phyloP scores from a whole-genome alignment of 176 grass and related monocot genomes.

The Oryza coarctata region DNA sequence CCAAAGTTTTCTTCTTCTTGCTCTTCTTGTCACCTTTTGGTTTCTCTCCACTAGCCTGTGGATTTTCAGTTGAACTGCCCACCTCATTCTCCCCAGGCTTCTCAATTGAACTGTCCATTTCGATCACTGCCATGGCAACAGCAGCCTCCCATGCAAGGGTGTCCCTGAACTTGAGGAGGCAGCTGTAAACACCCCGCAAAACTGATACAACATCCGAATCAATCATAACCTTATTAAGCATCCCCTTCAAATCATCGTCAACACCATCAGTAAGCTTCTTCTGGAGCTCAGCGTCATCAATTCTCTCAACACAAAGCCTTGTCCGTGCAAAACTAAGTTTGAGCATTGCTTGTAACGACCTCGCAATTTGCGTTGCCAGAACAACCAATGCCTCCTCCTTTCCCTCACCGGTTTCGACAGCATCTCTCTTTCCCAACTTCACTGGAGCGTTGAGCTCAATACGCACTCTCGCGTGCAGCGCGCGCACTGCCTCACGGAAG shows the following conservation, averaged over 20 bases:
- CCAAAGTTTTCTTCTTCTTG: slow-evolving; percentile 94
- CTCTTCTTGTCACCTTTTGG: slow-evolving; percentile 72
- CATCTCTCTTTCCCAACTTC: slow-evolving; percentile 66
- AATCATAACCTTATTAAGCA: slow-evolving; percentile 41
- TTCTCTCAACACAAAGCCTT: slow-evolving; percentile 44
- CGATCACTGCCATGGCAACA: slow-evolving; percentile 64
- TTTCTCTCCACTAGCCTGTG: slow-evolving; percentile 45
- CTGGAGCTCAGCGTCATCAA: slow-evolving; percentile 52
- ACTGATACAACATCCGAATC: slow-evolving; percentile 46
- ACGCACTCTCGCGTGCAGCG: slow-evolving; percentile 60
- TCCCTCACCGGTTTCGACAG: slow-evolving; percentile 37
- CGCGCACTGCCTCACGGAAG: slow-evolving; percentile 74
- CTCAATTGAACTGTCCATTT: slow-evolving; percentile 84
- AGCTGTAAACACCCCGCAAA: slow-evolving; percentile 51
- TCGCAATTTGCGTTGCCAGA: slow-evolving; percentile 55
- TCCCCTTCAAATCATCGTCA: slow-evolving; percentile 41
- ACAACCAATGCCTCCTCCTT: slow-evolving; percentile 71
- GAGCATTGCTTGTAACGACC: slow-evolving; percentile 57
- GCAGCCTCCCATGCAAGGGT: slow-evolving; percentile 91
- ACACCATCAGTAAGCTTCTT: slow-evolving; percentile 36
- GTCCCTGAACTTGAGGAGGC: slow-evolving; percentile 75
- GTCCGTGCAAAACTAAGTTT: slow-evolving; percentile 58
- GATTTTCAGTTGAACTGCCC: slow-evolving; percentile 65
- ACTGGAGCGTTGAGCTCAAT: slow-evolving; percentile 79
- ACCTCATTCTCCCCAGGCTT: slow-evolving; percentile 59